These are phyloP conservation scores for Cucurbita argyrosperma DNA, from an alignment of 306 rosid genomes.

Conservation along the genomic window DNA sequence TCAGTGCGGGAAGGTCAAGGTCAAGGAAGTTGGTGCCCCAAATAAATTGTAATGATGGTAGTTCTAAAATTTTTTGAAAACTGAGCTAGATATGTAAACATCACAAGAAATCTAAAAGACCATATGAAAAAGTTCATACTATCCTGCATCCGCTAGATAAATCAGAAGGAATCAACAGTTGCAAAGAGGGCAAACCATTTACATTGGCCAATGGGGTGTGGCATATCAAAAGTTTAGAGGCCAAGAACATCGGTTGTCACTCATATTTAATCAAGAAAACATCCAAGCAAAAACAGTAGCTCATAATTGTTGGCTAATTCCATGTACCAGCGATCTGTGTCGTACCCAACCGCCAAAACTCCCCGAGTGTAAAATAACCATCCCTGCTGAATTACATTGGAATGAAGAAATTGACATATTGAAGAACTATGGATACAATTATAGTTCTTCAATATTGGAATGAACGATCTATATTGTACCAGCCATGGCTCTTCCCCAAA, in stretches of 20 bases:
- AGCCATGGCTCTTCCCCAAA: not conserved
- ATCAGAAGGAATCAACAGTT: not conserved
- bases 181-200: not conserved
- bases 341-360: not conserved
- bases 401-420: not conserved
- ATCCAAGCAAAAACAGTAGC: not conserved
- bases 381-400: not conserved
- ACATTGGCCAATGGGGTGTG: not conserved
- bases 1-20: no score
- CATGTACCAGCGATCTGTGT: not conserved
- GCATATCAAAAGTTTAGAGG: not conserved
- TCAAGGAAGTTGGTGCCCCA: no score
- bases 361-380: not conserved
- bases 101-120: not conserved
- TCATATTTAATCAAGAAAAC: not conserved
- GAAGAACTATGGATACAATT: not conserved
- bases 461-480: not conserved
- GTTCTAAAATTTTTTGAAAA: not conserved
- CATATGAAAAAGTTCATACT: no score
- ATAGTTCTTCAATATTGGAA: no score
- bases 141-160: not conserved
- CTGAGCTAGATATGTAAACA: not conserved
- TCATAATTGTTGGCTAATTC: not conserved
- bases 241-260: not conserved
- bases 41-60: not conserved